These are phyloP conservation scores for Jatropha curcas DNA, from an alignment of 345 rosid genomes.

Conservation along the genomic window DNA sequence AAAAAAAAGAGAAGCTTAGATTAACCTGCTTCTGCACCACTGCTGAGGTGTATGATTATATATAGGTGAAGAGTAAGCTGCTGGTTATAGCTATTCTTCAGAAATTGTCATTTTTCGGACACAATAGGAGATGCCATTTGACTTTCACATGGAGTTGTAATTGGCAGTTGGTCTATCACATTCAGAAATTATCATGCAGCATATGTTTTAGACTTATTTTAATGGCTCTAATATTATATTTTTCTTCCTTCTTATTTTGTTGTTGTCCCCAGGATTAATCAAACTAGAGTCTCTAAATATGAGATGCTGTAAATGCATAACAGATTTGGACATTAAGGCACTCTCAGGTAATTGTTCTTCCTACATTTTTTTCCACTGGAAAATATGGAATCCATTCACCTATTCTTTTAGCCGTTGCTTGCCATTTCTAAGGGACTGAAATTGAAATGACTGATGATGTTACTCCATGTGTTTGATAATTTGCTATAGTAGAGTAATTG, in stretches of 20 bases:
- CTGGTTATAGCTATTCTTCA: too few species aligned
- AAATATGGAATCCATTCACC: neutral
- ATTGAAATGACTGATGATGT: neutral
- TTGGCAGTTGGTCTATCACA: neutral
- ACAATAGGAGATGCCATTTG: too few species aligned
- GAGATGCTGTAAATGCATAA: constrained; percentile 76
- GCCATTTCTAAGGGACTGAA: too few species aligned
- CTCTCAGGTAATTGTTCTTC: constrained; percentile 54
- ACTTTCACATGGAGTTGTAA: neutral
- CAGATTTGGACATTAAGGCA: constrained; percentile 72
- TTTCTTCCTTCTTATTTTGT: constrained; percentile 1
- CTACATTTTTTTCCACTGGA: neutral
- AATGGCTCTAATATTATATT: neutral
- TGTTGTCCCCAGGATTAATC: constrained; percentile 45
- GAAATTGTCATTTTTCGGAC: too few species aligned
- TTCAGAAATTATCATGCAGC: neutral
- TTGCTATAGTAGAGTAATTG: neutral
- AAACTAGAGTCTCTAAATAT: constrained; percentile 74
- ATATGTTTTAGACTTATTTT: too few species aligned
- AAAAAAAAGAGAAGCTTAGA: too few species aligned
- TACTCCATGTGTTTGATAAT: neutral
- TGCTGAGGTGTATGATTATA: too few species aligned
- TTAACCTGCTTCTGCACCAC: too few species aligned
- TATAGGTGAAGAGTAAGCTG: too few species aligned
- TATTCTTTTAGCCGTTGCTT: neutral